A percentile compares a stretch with the other conserved stretches of the same genome.
Conservation (phyloP, 805 yeast species). For the Schizosaccharomyces cryophilus region DNA sequence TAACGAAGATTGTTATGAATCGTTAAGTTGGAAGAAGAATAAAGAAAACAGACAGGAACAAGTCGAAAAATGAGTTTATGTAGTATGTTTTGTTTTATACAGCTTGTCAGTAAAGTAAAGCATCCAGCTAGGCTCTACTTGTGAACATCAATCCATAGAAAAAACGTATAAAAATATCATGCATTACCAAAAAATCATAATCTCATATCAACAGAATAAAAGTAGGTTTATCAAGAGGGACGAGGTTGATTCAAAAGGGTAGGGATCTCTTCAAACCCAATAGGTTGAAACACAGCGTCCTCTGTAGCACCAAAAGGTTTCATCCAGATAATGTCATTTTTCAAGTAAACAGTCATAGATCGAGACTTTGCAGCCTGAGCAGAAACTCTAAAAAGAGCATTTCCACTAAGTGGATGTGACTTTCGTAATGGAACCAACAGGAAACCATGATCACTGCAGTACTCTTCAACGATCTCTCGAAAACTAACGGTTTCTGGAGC, state of each 20-base stretch:
- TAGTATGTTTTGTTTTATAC: too few relatives aligned
- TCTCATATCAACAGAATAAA: too few relatives aligned
- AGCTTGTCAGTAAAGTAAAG: too few relatives aligned
- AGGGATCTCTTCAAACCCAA: background rate
- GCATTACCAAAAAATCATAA: too few relatives aligned
- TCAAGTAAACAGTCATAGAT: conserved; percentile 24
- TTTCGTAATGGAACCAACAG: conserved; percentile 17
- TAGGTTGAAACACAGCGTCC: background rate
- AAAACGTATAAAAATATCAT: too few relatives aligned
- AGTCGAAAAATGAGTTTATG: too few relatives aligned
- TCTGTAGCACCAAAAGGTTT: conserved; percentile 5
- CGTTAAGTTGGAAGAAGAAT: too few relatives aligned
- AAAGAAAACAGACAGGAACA: too few relatives aligned
- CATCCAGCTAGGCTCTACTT: too few relatives aligned
- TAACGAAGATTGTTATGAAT: too few relatives aligned
- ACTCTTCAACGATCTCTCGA: conserved; percentile 39
- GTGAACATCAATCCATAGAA: too few relatives aligned
- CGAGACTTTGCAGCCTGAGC: conserved; percentile 14
- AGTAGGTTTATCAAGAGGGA: too few relatives aligned
- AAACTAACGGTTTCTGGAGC: conserved; percentile 17
- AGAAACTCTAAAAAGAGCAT: conserved; percentile 21
- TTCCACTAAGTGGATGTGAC: conserved; percentile 19
- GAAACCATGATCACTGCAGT: conserved; percentile 28
- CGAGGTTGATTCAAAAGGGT: background rate
- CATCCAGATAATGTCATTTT: conserved; percentile 42